Base-by-base conservation (phyloP, 805 yeast species). In the Candida verbasci region DNA sequence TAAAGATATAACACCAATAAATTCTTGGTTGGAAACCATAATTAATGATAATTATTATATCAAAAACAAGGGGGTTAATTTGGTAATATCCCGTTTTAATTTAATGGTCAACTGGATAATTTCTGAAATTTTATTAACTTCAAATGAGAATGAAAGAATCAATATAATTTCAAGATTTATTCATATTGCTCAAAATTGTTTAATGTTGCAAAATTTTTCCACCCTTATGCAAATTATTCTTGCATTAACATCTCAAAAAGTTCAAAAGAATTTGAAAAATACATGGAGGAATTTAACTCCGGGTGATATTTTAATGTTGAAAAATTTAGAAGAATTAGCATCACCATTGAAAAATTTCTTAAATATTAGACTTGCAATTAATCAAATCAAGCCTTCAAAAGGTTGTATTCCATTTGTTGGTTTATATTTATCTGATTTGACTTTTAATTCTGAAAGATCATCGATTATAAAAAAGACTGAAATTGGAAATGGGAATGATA, bases 361-460 rank as follows among this genome's bases (percentile, higher is more conserved):
- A 34, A 73, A 74, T 36, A 70, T 91, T 42, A 70, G 97, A 45
- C 55, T 70, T 26, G 79, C 78, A 40, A 68, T 86, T 41, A 74
- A 74, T 39, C 76, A 72, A 27, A 65, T 83, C 33, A 72, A 71
- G 38, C 78, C 82, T 16, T 66, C 81, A 4, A 67, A 66, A 40
- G 97, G 97, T 2, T 80, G 94, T 47, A 78, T 91, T 35, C 97
- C 98, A 16, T 91, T 89, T 55, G 76, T 89, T 36, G 96, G 95
- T 1, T 67, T 91, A 21, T 88, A 86, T 49, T 57, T 91, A 31
- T 80, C 89, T 3, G 97, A 91, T 55, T 67, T 91, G 48, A 77
- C 86, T 0, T 76, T 82, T 50, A 87, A 86, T 55, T 74, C 81
- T 3, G 83, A 80, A 45, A 58, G 80, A 41, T 77, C 82, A 0